These are phyloP conservation scores for Wickerhamomyces hampshirensis DNA, from an alignment of 805 yeast species.

Conservation along the genomic window DNA sequence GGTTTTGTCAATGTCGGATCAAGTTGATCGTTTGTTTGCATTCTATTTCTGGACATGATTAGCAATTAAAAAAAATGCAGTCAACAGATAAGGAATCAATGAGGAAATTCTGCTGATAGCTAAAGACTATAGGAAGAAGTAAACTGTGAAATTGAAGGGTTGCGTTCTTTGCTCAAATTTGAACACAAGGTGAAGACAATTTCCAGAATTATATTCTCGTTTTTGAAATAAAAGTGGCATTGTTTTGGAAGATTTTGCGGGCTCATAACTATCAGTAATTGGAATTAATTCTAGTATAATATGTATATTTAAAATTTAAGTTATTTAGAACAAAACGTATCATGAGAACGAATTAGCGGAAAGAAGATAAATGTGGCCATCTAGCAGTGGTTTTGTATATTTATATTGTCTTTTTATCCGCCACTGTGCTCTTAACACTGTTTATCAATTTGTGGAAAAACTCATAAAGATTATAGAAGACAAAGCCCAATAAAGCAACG, in stretches of 20 bases:
- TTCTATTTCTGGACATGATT: background rate
- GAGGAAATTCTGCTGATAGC: background rate
- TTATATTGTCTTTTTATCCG: background rate
- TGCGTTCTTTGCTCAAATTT: too few species aligned
- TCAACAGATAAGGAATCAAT: background rate
- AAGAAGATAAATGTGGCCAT: too few species aligned
- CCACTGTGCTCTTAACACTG: background rate
- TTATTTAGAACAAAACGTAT: too few species aligned
- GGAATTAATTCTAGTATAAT: too few species aligned
- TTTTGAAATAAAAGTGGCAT: too few species aligned
- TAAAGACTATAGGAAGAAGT: background rate
- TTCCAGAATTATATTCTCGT: too few species aligned
- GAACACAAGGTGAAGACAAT: too few species aligned
- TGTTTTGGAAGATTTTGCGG: too few species aligned
- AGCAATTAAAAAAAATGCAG: background rate
- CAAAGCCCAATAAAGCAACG: conserved; percentile 37
- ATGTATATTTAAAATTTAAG: too few species aligned
- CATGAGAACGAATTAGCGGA: too few species aligned
- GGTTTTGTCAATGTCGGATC: conserved; percentile 8
- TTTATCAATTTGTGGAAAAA: conserved; percentile 20
- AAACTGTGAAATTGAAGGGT: background rate
- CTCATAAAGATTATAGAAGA: conserved; percentile 27
- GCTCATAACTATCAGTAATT: background rate
- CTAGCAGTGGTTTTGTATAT: too few species aligned
- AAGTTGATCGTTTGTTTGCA: background rate